Evolutionary conservation across 495 filamentous ascomycete genomes (phyloP).

Genomic region (Ramalina peruviana): DNA sequence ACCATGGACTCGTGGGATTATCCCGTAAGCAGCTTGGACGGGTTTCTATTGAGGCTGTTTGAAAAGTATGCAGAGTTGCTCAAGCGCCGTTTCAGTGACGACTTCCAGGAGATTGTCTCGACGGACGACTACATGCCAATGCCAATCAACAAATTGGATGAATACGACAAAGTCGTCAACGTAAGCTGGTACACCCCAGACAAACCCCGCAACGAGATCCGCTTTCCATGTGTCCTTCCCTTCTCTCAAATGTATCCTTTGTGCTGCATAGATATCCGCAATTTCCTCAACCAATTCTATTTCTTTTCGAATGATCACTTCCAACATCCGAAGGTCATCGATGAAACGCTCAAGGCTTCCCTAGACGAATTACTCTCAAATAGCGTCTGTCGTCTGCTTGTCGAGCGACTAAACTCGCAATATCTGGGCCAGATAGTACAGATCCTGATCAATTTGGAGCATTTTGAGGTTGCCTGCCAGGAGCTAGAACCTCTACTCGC

Average conservation of each 20-base stretch:
- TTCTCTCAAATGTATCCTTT: conserved; percentile 99
- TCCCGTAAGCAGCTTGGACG: conserved; percentile 63
- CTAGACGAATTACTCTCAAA: conserved; percentile 80
- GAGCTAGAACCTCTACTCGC: conserved; percentile 77
- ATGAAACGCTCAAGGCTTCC: conserved; percentile 72
- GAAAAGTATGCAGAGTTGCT: conserved; percentile 87
- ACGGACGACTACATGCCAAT: conserved; percentile 99
- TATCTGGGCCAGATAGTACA: conserved; percentile 96
- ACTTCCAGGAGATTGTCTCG: conserved; percentile 92
- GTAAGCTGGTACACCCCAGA: conserved; percentile 89
- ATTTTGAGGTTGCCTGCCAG: conserved; percentile 84
- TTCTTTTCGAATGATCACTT: conserved; percentile 93
- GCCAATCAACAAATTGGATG: conserved; percentile 76
- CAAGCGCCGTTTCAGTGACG: conserved; percentile 76
- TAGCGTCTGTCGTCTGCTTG: conserved; percentile 78
- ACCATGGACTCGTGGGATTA: conserved; percentile 97
- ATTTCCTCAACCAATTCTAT: conserved; percentile 93
- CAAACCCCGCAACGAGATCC: conserved; percentile 56
- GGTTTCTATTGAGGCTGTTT: conserved; percentile 73
- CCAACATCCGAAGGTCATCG: conserved; percentile 69
- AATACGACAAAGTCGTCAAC: conserved; percentile 87
- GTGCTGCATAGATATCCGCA: conserved; percentile 93
- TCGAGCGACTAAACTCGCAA: conserved; percentile 78
- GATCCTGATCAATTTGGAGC: conserved; percentile 92
- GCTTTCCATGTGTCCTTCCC: conserved; percentile 78